Percentiles rank a stretch among this genome's conserved stretches.
These are phyloP conservation scores for Elsinoe fawcettii DNA, from an alignment of 2,329 filamentous ascomycete genomes.

Conservation along the genomic window DNA sequence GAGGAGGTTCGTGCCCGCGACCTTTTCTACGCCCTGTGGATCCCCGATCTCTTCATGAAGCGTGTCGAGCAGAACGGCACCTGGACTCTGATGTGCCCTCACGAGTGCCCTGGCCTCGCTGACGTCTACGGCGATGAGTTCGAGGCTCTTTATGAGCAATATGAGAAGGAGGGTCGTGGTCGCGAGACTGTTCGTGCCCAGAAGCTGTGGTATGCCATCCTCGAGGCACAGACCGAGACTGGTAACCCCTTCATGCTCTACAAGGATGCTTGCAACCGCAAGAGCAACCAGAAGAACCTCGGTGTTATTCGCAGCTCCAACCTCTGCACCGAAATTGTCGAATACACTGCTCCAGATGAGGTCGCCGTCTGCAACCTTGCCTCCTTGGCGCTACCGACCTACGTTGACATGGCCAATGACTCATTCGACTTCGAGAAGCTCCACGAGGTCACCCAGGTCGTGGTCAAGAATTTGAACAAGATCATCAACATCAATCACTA, in stretches of 20 bases:
- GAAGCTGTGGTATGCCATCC: slow-evolving; percentile 98
- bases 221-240: slow-evolving; percentile 97
- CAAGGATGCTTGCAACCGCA: slow-evolving; percentile 96
- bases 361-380: slow-evolving; percentile 98
- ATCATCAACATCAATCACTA: slow-evolving; percentile 99
- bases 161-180: slow-evolving; percentile 80
- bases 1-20: slow-evolving; percentile 96
- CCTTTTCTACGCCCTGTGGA: slow-evolving; percentile 96
- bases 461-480: slow-evolving; percentile 93
- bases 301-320: slow-evolving; percentile 98
- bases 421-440: slow-evolving; percentile 94
- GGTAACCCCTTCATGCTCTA: slow-evolving; percentile 99
- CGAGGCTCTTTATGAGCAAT: slow-evolving; percentile 81
- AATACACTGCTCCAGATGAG: slow-evolving; percentile 95
- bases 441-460: slow-evolving; percentile 85
- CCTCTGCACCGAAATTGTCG: slow-evolving; percentile 95
- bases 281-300: slow-evolving; percentile 99
- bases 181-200: slow-evolving; percentile 91
- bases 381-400: slow-evolving; percentile 84
- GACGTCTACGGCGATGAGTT: slow-evolving; percentile 98
- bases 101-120: slow-evolving; percentile 87
- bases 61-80: slow-evolving; percentile 93
- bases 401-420: slow-evolving; percentile 76
- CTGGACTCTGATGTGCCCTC: slow-evolving; percentile 98
- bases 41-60: slow-evolving; percentile 99